Base-by-base conservation (phyloP, 306 rosid species). In the Cucurbita maxima region DNA sequence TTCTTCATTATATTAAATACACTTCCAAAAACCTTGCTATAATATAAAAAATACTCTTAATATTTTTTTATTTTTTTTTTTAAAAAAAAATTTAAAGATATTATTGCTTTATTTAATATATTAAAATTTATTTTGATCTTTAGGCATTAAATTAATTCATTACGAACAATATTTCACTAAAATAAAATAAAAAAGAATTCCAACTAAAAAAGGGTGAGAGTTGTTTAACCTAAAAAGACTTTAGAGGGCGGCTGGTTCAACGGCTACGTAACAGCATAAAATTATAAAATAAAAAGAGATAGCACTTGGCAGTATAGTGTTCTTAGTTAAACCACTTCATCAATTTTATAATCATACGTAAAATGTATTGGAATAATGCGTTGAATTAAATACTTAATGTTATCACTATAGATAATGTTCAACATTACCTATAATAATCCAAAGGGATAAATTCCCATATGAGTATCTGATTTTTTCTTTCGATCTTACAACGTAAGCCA, bases 191-290 rank as follows among this genome's bases (percentile, higher is more conserved):
- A 61, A 61, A 13, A 37, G 47, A 7, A 37, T 36, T 0, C 18
- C 71, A 64, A 38, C 25, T 25, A 25, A 25, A 25, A 62, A 63
- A 41, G 9, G 9, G 14, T 20, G 15, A 41, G 57, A 45, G 73
- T 68, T 19, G 73, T 68, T 68, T 68, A 22, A 68, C 73, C 73
- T 68, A 20, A 68, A 64, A 68, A 20, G 41, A 66, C 54, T 19
- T 19, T 43, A n/a, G 54, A 44, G 72, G 37, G 36, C n/a, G 56
- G 36, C 71, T 43, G 73, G 57, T 68, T 47, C 56, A 68, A 68
- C 73, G 20, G 20, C 73, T 45, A 45, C 57, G 18, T 45, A 18
- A 20, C 11, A 5, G 19, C 1, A 19, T 9, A 2, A 5, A 66
- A 44, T 11, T 0, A 64, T 47, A 47, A 20, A 44, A 12, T 38